Evolutionary conservation across 805 yeast genomes (phyloP), one percentile per base, ranked within the genome.

Genomic region (Pachysolen tannophilus): DNA sequence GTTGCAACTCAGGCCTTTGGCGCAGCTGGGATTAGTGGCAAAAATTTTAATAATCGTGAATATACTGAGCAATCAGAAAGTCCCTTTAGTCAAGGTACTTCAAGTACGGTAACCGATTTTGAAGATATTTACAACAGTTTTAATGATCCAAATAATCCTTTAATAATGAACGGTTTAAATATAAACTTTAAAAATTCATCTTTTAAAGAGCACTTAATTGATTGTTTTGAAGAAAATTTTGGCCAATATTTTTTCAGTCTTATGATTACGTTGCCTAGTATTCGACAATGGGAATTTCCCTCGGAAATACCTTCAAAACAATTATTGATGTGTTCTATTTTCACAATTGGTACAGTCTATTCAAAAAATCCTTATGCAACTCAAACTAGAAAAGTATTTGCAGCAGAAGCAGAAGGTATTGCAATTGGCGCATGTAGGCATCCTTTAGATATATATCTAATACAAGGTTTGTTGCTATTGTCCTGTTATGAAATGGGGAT

Each of bases 401-500:
- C 55, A 4, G 27, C 53, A 2, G 39, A 42, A 19, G 60, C 60
- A 13, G 45, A 48, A 20, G 49, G 46, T 20, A 32, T 46, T 3
- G 43, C 53, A 2, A 43, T 56, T 18, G 23, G 33, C n/a, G 45
- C 51, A 1, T 48, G 48, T 23, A 42, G 45, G 18, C 35, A 26
- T 11, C 38, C 44, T 29, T 36, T 45, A 23, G 58, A 54, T 33
- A 42, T 45, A 11, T 43, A 43, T 33, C 30, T 52, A 13, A 27
- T 57, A 1, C 41, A 48, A 18, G 53, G 55, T 7, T 35, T 55
- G 3, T 41, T 48, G 7, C 34, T 54, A 8, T 29, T 56, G 16
- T 55, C 61, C 4, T 48, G 53, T 29, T 57, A 56, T 33, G 60
- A 56, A 30, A 30, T 50, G 37, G 56, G 60, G 1, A 47, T 47